These are phyloP conservation scores for Blastocystis sp. DNA, from an alignment of 352 stramenopile species.

Conservation along the genomic window DNA sequence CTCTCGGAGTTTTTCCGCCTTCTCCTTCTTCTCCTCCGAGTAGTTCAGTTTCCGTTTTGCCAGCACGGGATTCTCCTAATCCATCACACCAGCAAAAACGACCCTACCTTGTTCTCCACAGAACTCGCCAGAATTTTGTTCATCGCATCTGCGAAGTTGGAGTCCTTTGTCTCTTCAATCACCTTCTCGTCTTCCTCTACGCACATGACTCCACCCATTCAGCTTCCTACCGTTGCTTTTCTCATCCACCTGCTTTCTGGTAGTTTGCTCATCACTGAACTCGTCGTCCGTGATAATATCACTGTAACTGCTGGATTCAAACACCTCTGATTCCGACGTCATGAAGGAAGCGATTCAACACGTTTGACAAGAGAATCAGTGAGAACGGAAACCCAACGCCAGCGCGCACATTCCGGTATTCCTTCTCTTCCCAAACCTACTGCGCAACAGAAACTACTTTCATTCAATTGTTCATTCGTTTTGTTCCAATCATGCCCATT, in stretches of 20 bases:
- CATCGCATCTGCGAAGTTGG: constrained; percentile 4
- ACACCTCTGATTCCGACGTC: neutral
- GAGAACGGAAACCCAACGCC: too few relatives aligned
- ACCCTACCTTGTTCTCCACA: neutral
- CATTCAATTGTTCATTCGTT: too few relatives aligned
- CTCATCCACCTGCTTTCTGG: neutral
- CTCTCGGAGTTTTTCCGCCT: neutral
- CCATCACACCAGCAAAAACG: neutral
- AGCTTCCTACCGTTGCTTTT: neutral
- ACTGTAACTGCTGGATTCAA: neutral
- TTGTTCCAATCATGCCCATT: neutral
- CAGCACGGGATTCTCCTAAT: neutral
- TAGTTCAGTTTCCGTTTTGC: neutral
- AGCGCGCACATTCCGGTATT: too few relatives aligned
- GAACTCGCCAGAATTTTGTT: neutral
- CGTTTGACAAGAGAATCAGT: too few relatives aligned
- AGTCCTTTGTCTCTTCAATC: neutral
- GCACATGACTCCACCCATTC: neutral
- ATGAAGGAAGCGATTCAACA: neutral
- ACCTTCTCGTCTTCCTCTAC: neutral
- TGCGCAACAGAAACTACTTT: too few relatives aligned
- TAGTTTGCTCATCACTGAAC: neutral
- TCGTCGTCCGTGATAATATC: neutral
- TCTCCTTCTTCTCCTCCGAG: neutral
- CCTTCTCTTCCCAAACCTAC: too few relatives aligned